Conservation (phyloP, 805 yeast genomes). For the Lipomyces lipofer region DNA sequence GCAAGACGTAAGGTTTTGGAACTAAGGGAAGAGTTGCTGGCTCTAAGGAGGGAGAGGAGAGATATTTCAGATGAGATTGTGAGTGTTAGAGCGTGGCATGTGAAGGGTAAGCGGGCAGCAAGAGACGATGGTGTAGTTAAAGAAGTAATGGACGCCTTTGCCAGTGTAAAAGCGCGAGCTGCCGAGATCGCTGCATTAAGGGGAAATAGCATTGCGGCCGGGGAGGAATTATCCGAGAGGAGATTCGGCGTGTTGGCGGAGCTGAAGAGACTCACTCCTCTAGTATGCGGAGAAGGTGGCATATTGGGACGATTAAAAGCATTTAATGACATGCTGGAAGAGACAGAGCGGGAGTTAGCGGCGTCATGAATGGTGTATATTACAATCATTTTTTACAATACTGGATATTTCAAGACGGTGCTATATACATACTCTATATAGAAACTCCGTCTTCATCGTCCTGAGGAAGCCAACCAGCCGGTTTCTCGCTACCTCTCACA, state of each 20-base stretch:
- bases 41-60: constrained; percentile 16
- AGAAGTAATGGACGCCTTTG: constrained; percentile 11
- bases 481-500: constrained; percentile 20
- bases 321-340: constrained; percentile 19
- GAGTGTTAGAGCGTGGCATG: constrained; percentile 8
- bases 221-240: not conserved
- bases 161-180: constrained; percentile 11
- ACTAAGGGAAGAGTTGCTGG: constrained; percentile 14
- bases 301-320: constrained; percentile 15
- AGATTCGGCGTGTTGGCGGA: constrained; percentile 18
- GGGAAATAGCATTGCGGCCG: not conserved
- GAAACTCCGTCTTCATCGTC: not conserved
- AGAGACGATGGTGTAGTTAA: constrained; percentile 3
- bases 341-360: not conserved
- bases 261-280: constrained; percentile 17
- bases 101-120: constrained; percentile 1
- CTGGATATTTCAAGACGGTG: not conserved
- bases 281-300: constrained; percentile 21
- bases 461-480: constrained; percentile 14
- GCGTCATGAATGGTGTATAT: not conserved
- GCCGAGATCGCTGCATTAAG: not conserved
- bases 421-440: not conserved
- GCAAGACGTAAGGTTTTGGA: constrained; percentile 2
- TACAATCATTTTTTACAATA: not conserved
- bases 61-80: constrained; percentile 7